Percentiles rank a stretch among this genome's conserved stretches.
Conservation (phyloP, 2,329 filamentous ascomycete species). For the Fusarium sp. region DNA sequence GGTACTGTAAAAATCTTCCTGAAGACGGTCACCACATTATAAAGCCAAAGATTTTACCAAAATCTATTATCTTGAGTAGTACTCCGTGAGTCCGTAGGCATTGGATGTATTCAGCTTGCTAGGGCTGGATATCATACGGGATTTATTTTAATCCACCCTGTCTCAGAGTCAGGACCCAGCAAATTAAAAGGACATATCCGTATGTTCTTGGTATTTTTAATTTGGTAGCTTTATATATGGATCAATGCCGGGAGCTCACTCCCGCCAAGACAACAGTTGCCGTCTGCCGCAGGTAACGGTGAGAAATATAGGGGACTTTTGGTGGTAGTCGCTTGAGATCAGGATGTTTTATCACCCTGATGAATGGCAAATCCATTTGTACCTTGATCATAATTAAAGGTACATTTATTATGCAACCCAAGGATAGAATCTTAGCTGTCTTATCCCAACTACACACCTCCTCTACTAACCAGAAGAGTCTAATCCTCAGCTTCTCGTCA, state of each 20-base stretch:
- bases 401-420: background rate
- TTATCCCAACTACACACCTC: background rate
- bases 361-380: background rate
- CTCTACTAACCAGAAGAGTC: background rate
- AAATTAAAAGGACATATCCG: background rate
- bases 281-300: constrained; percentile 6
- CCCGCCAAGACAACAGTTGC: constrained; percentile 28
- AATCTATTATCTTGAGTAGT: no score
- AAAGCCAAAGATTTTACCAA: no score
- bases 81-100: no score
- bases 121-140: background rate
- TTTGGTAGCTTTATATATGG: background rate
- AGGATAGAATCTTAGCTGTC: background rate
- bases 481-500: background rate
- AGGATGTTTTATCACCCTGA: constrained; percentile 22
- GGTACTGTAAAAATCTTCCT: no score
- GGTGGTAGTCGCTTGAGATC: constrained; percentile 7
- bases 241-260: constrained; percentile 4
- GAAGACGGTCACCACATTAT: no score
- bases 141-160: background rate
- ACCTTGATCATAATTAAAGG: background rate
- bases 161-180: background rate
- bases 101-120: background rate
- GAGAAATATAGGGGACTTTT: constrained; percentile 8
- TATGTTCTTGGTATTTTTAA: constrained; percentile 7